These are phyloP conservation scores for Castanospermum australe DNA, from an alignment of 306 rosid species.

Conservation along the genomic window DNA sequence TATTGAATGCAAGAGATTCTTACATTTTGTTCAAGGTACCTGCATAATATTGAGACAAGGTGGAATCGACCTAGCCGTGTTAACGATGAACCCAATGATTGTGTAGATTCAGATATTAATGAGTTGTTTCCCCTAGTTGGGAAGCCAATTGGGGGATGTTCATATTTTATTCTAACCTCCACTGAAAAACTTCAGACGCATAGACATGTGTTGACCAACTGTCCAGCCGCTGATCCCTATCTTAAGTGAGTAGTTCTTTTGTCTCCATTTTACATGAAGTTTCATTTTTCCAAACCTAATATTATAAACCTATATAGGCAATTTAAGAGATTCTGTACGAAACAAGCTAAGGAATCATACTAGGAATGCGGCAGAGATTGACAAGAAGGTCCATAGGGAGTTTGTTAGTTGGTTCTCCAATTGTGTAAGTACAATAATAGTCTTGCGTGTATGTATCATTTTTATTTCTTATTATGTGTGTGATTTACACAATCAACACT, in stretches of 20 bases:
- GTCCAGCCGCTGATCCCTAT: too few species aligned
- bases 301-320: neutral
- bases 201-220: too few species aligned
- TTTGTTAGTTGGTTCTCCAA: neutral
- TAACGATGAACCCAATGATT: too few species aligned
- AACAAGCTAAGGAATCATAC: neutral
- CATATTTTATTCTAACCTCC: too few species aligned
- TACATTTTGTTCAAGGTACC: neutral
- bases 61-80: neutral
- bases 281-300: neutral
- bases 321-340: neutral
- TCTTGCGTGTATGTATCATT: neutral
- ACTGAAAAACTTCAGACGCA: too few species aligned
- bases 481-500: too few species aligned
- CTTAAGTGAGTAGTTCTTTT: neutral
- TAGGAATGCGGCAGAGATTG: neutral
- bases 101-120: too few species aligned
- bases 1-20: neutral
- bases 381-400: neutral
- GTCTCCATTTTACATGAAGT: neutral
- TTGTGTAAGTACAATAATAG: neutral
- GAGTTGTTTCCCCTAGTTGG: too few species aligned
- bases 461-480: too few species aligned
- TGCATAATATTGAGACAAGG: neutral
- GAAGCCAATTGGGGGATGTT: too few species aligned